A percentile compares a stretch with the other conserved stretches of the same genome.
Evolutionary conservation across 2,329 filamentous ascomycete genomes (phyloP).

Genomic region (Stagonosporopsis chrysanthemi): DNA sequence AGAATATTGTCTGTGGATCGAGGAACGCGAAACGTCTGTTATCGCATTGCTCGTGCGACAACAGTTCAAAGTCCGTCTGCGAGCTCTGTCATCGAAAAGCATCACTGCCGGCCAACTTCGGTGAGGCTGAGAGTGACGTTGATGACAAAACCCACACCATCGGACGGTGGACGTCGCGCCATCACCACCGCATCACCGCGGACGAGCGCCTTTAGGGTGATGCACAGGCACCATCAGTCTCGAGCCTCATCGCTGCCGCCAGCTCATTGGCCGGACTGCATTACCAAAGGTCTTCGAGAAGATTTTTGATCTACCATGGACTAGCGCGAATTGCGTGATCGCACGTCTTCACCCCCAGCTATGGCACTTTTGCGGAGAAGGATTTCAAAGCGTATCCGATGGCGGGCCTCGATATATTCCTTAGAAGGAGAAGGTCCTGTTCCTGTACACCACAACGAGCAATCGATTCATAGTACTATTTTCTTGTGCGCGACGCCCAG

Average conservation of each 20-base stretch:
- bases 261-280: conserved; percentile 28
- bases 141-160: conserved; percentile 18
- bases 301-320: conserved; percentile 33
- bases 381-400: conserved; percentile 42
- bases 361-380: conserved; percentile 38
- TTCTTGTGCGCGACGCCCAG: conserved; percentile 27
- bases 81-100: conserved; percentile 8
- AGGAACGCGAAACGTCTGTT: not conserved
- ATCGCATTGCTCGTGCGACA: not conserved
- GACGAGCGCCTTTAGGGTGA: conserved; percentile 17
- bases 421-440: conserved; percentile 23
- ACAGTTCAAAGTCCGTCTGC: not conserved
- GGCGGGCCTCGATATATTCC: conserved; percentile 42
- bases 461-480: conserved; percentile 32
- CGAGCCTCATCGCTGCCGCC: conserved; percentile 19
- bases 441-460: conserved; percentile 29
- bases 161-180: conserved; percentile 18
- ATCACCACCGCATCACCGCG: conserved; percentile 14
- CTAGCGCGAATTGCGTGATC: conserved; percentile 46
- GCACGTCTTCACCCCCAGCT: conserved; percentile 41
- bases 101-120: conserved; percentile 13
- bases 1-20: not conserved
- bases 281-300: conserved; percentile 32
- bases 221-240: conserved; percentile 13
- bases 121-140: conserved; percentile 18